phyloP scores from a whole-genome alignment of 1,139 yeast genomes.

The Geotrichum carabidarum region DNA sequence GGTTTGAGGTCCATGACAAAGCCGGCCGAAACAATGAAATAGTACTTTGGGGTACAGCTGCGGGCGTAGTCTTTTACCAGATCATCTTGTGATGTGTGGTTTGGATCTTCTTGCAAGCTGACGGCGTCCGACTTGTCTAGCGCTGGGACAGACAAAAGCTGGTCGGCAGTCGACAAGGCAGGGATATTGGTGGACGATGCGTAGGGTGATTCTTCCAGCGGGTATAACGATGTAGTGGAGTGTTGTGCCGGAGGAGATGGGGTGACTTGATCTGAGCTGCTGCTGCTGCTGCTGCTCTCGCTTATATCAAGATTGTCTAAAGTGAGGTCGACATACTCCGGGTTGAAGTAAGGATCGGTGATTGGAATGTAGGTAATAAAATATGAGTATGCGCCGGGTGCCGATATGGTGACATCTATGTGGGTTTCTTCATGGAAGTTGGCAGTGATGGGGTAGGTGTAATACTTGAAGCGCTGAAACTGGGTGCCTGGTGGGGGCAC shows the following conservation, averaged over 20 bases:
- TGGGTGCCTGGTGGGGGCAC: constrained; percentile 48
- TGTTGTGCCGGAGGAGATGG: background rate
- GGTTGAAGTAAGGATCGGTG: constrained; percentile 23
- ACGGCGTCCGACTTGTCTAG: constrained; percentile 9
- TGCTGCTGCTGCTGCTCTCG: background rate
- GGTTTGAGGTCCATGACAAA: constrained; percentile 52
- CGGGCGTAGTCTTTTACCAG: constrained; percentile 10
- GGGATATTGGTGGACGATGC: background rate
- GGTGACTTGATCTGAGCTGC: background rate
- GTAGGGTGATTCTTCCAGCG: background rate
- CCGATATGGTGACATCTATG: constrained; percentile 55
- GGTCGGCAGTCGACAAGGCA: background rate
- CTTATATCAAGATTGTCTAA: background rate
- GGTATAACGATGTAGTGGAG: background rate
- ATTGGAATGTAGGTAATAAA: constrained; percentile 33
- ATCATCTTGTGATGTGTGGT: constrained; percentile 12
- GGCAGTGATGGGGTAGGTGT: constrained; percentile 47
- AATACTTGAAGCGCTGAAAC: constrained; percentile 56
- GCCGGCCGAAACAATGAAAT: constrained; percentile 80
- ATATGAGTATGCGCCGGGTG: constrained; percentile 73
- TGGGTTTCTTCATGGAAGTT: constrained; percentile 45
- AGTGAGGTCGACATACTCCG: background rate
- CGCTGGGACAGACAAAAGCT: background rate
- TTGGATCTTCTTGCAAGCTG: constrained; percentile 11
- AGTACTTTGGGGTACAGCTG: constrained; percentile 49